These are phyloP conservation scores for Ilex aquifolium DNA, from an alignment of 257 asterid genomes.

Conservation along the genomic window DNA sequence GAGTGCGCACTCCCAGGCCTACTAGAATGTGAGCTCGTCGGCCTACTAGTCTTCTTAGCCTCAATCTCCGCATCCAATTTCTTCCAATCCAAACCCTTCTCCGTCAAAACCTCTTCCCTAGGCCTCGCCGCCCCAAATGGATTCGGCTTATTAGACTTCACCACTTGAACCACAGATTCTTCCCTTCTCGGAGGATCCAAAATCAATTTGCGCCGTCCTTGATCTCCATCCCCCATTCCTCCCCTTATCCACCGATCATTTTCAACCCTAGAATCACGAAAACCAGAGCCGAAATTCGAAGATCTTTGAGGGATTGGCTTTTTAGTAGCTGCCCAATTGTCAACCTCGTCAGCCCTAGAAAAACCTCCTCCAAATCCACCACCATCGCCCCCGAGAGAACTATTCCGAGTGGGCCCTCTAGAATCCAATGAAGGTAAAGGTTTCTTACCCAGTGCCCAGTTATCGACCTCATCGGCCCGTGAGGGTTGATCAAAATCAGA, in stretches of 20 bases:
- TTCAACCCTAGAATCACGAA: neutral
- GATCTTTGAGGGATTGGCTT: conserved; percentile 40
- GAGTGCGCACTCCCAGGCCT: conserved; percentile 76
- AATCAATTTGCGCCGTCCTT: conserved; percentile 30
- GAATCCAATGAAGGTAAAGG: conserved; percentile 31
- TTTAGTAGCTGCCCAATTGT: conserved; percentile 69
- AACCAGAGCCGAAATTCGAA: conserved; percentile 19
- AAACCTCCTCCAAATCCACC: conserved; percentile 55
- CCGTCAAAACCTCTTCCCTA: conserved; percentile 90
- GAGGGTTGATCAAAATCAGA: conserved; percentile 66
- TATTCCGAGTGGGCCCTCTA: conserved; percentile 9
- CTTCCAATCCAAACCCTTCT: conserved; percentile 96
- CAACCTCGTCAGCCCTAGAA: conserved; percentile 88
- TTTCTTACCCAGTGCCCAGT: conserved; percentile 81
- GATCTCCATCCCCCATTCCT: neutral
- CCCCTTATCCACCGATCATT: neutral
- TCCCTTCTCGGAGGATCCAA: conserved; percentile 26
- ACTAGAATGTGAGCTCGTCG: conserved; percentile 79
- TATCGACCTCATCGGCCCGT: conserved; percentile 83
- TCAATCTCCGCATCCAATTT: conserved; percentile 69
- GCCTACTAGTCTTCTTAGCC: conserved; percentile 68
- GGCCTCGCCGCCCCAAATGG: conserved; percentile 99
- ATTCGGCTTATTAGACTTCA: conserved; percentile 58
- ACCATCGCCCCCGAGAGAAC: conserved; percentile 3
- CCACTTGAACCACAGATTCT: conserved; percentile 24